Conservation (phyloP, 805 yeast species). For the Lachancea sp. region DNA sequence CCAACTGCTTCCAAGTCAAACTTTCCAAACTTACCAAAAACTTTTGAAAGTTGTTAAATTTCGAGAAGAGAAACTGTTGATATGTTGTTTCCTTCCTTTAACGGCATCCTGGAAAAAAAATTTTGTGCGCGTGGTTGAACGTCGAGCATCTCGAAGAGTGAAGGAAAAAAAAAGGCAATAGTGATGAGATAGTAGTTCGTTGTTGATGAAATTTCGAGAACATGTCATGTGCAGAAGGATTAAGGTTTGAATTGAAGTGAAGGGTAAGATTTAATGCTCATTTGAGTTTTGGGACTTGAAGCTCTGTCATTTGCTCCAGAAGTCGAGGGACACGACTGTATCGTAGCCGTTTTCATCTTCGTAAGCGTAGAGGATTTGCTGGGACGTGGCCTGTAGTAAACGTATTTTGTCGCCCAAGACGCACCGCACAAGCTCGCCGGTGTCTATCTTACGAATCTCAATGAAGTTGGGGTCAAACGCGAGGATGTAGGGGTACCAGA, state of each 20-base stretch:
- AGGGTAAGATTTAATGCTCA: no score
- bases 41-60: no score
- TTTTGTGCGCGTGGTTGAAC: no score
- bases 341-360: constrained; percentile 88
- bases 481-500: constrained; percentile 87
- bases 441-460: constrained; percentile 86
- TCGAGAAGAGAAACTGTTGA: no score
- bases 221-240: not conserved
- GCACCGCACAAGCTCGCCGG: constrained; percentile 79
- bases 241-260: not conserved
- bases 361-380: constrained; percentile 87
- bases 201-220: not conserved
- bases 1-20: no score
- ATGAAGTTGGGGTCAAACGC: constrained; percentile 88
- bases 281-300: no score
- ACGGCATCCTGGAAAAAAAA: no score
- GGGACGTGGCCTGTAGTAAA: constrained; percentile 81
- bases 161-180: no score
- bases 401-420: constrained; percentile 89
- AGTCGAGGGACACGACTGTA: constrained; percentile 86
- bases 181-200: no score
- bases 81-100: no score
- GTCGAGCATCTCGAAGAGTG: no score
- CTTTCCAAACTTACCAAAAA: no score
- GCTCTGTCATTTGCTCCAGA: constrained; percentile 50